These are phyloP conservation scores for Eimeria tenella DNA, from an alignment of 169 alveolate species.

Conservation along the genomic window DNA sequence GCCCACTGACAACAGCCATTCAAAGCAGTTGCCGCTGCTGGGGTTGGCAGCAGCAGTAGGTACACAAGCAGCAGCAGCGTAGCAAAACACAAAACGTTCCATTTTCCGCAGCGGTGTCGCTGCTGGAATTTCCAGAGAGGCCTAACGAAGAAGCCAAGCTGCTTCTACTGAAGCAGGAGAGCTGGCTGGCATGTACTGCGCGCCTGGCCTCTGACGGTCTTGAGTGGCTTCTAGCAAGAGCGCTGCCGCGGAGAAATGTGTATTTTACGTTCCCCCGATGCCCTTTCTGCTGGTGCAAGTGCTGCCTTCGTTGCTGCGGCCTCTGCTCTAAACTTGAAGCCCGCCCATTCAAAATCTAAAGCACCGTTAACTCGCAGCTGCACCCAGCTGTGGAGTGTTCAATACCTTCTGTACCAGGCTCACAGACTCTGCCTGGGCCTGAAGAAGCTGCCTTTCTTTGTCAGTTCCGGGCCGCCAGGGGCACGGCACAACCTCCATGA, in stretches of 20 bases:
- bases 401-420: constrained; percentile 18
- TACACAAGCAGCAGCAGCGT: background rate
- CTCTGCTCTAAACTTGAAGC: background rate
- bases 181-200: background rate
- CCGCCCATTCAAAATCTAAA: background rate
- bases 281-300: too few species aligned
- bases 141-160: background rate
- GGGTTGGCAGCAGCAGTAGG: background rate
- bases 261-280: too few species aligned
- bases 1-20: background rate
- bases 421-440: background rate
- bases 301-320: background rate
- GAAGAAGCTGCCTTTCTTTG: constrained; percentile 18
- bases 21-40: background rate
- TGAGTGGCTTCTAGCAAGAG: too few species aligned
- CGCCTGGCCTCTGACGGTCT: too few species aligned
- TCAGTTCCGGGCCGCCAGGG: constrained; percentile 32
- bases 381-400: too few species aligned
- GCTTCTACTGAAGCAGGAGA: background rate
- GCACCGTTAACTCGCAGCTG: too few species aligned
- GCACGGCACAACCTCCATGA: constrained; percentile 49
- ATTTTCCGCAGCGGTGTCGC: background rate
- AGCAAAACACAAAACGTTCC: background rate
- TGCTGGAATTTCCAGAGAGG: background rate
- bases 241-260: too few species aligned